phyloP scores from a whole-genome alignment of 2,329 filamentous ascomycete species.

The Leptographium flavum region DNA sequence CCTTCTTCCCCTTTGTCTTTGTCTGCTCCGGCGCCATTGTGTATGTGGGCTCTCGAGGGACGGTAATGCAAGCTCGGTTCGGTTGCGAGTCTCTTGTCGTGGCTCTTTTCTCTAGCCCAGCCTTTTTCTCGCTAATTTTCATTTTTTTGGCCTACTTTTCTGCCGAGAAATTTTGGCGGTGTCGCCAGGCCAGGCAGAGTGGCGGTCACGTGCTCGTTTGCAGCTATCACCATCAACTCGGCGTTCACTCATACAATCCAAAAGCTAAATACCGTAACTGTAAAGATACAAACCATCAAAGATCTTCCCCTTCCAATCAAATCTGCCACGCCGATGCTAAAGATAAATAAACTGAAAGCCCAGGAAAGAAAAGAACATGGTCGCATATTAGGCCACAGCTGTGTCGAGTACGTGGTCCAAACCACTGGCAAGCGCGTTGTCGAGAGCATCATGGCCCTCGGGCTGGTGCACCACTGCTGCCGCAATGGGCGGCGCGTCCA shows the following conservation, averaged over 20 bases:
- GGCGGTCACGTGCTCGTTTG: too few species aligned
- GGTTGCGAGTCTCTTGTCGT: too few species aligned
- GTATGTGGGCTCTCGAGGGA: not conserved
- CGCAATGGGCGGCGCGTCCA: not conserved
- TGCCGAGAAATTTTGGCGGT: conserved; percentile 1
- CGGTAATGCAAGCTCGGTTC: not conserved
- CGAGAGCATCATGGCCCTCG: not conserved
- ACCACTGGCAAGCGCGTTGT: not conserved
- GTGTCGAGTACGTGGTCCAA: not conserved
- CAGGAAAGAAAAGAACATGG: not conserved
- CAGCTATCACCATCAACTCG: too few species aligned
- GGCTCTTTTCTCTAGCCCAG: too few species aligned
- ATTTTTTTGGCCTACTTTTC: not conserved
- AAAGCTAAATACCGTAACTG: not conserved
- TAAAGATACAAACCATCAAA: not conserved
- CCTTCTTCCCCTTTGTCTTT: not conserved
- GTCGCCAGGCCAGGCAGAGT: too few species aligned
- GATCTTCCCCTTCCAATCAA: not conserved
- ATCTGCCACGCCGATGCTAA: not conserved
- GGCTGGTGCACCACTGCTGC: not conserved
- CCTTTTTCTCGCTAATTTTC: not conserved
- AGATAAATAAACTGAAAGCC: not conserved
- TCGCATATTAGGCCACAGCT: not conserved
- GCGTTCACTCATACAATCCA: not conserved
- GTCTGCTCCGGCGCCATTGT: not conserved